Percentiles rank a stretch among this genome's conserved stretches.
Conservation (phyloP, 2,329 filamentous ascomycete species). For the Nannizziopsis arthrosporioides region DNA sequence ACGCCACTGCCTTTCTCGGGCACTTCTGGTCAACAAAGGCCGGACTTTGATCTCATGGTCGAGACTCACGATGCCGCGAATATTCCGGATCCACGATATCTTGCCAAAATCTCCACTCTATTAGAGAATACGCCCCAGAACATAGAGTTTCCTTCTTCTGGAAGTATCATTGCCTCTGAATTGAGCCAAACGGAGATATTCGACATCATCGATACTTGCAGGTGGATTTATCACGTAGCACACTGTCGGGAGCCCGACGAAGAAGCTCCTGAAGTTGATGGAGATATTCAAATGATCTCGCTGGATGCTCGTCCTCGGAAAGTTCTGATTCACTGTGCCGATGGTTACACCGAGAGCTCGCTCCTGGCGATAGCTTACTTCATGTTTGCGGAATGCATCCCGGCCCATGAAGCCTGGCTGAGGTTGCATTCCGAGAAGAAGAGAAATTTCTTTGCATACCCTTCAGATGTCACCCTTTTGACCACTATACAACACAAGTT, state of each 20-base stretch:
- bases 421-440: constrained; percentile 65
- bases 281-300: constrained; percentile 44
- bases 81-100: constrained; percentile 55
- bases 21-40: constrained; percentile 40
- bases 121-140: constrained; percentile 42
- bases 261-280: constrained; percentile 38
- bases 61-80: constrained; percentile 79
- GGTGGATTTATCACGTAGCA: constrained; percentile 77
- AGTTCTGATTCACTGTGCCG: constrained; percentile 82
- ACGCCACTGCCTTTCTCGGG: constrained; percentile 46
- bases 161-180: constrained; percentile 75
- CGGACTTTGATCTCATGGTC: constrained; percentile 66
- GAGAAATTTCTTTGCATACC: constrained; percentile 94
- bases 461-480: constrained; percentile 76
- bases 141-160: constrained; percentile 83
- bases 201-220: constrained; percentile 71
- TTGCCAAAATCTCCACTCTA: constrained; percentile 52
- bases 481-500: constrained; percentile 63
- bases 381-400: constrained; percentile 75
- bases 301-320: constrained; percentile 42
- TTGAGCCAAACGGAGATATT: constrained; percentile 77
- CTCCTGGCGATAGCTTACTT: constrained; percentile 82
- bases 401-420: constrained; percentile 78
- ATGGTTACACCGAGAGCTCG: constrained; percentile 92
- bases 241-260: constrained; percentile 42